Base-by-base conservation (phyloP, 2,329 filamentous ascomycete genomes). In the Colletotrichum eleusines region DNA sequence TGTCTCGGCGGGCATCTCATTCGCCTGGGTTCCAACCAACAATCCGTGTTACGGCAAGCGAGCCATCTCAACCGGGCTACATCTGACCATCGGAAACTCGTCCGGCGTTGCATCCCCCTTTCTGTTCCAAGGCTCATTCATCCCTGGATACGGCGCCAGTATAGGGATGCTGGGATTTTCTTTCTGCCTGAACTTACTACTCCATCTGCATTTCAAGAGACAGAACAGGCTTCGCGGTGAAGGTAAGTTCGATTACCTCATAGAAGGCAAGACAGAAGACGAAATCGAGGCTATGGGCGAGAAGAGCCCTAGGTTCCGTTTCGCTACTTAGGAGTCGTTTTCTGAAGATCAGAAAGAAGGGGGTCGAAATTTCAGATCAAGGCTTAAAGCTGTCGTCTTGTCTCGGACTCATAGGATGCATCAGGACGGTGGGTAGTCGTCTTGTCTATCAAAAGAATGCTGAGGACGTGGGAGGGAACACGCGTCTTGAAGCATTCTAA, bases 61-160 rank as follows among this genome's bases (percentile, higher is more conserved):
- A 5, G 70, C 73, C 3, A 60, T 73, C 26, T 69, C 67, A 0
- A 66, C 70, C 0, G 71, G 71, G 7, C 62, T 74, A n/a, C 68
- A 69, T 38, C 62, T 70, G 28, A 66, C 60, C 20, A 71, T 74
- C 2, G 71, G 71, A 1, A 74, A 74, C 55, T 71, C 16, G 86
- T 89, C 66, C 81, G 90, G 90, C 7, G 88, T 92, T 42, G 89
- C 90, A 80, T 80, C 88, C 1, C 87, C 88, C 2, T 91, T 91
- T 76, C 77, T 88, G 0, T 89, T 87, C 69, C 77, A 79, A 0
- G 73, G 75, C 0, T 77, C 80, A 0, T 89, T 84, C 67, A 76
- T 84, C 12, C 82, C 80, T n/a, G 87, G 87, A 0, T 87, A 88
- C 66, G 84, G 79, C 6, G 84, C 87, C 0, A 85, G 84, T 0